Evolutionary conservation across 140 eudicot species (phyloP).

Genomic region (Ambrosia hybrid): DNA sequence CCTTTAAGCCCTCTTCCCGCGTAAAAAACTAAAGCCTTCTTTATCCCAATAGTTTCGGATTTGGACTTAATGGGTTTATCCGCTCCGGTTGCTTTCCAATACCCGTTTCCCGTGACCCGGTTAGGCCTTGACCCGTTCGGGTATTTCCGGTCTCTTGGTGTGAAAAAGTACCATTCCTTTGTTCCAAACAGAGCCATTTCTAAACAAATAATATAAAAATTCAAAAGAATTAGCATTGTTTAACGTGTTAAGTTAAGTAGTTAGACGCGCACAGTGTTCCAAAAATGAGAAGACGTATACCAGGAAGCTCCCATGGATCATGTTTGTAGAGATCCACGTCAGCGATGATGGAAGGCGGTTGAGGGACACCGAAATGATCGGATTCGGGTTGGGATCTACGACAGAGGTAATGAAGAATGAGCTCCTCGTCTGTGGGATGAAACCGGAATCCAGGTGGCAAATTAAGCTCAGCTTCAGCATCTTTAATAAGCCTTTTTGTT

Average conservation of each 20-base stretch:
- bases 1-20: slow-evolving; percentile 41
- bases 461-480: slow-evolving; percentile 35
- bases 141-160: slow-evolving; percentile 49
- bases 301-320: slow-evolving; percentile 48
- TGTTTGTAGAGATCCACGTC: slow-evolving; percentile 46
- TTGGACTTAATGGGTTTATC: slow-evolving; percentile 33
- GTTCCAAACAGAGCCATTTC: slow-evolving; percentile 46
- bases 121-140: slow-evolving; percentile 45
- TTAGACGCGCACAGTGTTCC: too few species aligned
- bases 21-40: slow-evolving; percentile 50
- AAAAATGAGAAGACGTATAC: slow-evolving; percentile 7
- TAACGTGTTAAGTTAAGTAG: too few species aligned
- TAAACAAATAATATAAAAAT: neutral
- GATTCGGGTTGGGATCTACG: slow-evolving; percentile 11
- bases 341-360: slow-evolving; percentile 32
- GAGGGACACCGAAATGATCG: neutral
- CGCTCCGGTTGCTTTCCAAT: slow-evolving; percentile 51
- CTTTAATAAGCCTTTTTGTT: slow-evolving; percentile 14
- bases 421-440: slow-evolving; percentile 42
- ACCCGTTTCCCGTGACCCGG: slow-evolving; percentile 41
- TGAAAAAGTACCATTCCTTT: slow-evolving; percentile 51
- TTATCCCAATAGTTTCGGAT: slow-evolving; percentile 31
- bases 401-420: slow-evolving; percentile 32
- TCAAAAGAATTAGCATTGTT: neutral
- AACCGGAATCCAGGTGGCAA: slow-evolving; percentile 47